Base-by-base conservation (phyloP, 1,284 basidiomycete genomes). In the Athelia sp. region DNA sequence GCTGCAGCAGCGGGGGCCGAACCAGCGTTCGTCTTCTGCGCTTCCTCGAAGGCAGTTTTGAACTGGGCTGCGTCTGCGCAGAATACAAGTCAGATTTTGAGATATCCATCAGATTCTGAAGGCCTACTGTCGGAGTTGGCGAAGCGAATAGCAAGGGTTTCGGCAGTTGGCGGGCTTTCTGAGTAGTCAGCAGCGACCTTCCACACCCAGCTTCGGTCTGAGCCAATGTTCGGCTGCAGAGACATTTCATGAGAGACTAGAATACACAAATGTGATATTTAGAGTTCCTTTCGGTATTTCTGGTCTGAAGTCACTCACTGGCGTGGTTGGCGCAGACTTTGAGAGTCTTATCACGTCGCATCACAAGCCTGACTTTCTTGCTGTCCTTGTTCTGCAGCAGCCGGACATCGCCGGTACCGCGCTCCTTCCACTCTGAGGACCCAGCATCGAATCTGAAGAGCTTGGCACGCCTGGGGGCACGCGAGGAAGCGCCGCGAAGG, bases 241-340 rank as follows among this genome's bases (percentile, higher is more conserved):
- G 79, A 86, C 92, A 99, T 99, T 56, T 98, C 94, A 46, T 79
- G 59, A 29, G 89, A 75, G 66, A 99, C 96, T 29, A 13, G 55
- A 19, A 13, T 4, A 29, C 13, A 13, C 4, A 29, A 6, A 29
- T 4, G 26, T 29, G n/a, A n/a, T n/a, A n/a, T n/a, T n/a, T n/a
- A n/a, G n/a, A n/a, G n/a, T n/a, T n/a, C n/a, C n/a, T 98, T 58
- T 0, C 40, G 17, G 50, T 47, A 43, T 45, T 22, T 45, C 51
- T 43, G 43, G 46, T 45, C 35, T 47, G 47, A n/a, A 1, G 32
- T 38, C 44, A 84, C 93, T 73, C 64, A 98, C 96, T 82, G 60
- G 83, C 75, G 74, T 99, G 97, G 78, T 99, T 99, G 54, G 97
- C 97, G 75, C 97, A 99, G 69, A 99, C 95, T 73, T 99, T 99